Evolutionary conservation across 1,284 basidiomycete genomes (phyloP).

Genomic region (Boletus hoseneyae): DNA sequence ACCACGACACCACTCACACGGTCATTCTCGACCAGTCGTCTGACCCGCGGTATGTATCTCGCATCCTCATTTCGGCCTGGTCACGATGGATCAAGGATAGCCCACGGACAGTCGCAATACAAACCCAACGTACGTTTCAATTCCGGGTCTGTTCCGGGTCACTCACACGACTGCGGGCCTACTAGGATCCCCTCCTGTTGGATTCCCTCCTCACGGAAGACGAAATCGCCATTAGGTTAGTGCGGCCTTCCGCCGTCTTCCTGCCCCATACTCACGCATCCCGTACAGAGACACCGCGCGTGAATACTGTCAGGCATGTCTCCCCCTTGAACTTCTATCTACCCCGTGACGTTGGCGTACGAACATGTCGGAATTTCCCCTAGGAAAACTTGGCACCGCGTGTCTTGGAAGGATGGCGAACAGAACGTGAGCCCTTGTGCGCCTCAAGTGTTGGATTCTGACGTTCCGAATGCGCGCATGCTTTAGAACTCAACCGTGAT

Average conservation of each 20-base stretch:
- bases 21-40: slow-evolving; percentile 22
- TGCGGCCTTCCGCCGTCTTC: neutral
- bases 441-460: too few species aligned
- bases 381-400: slow-evolving; percentile 83
- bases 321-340: neutral
- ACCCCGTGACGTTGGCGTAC: neutral
- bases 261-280: slow-evolving; percentile 1
- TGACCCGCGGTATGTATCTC: slow-evolving; percentile 16
- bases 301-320: slow-evolving; percentile 75
- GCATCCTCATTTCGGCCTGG: neutral
- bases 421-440: slow-evolving; percentile 57
- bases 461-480: neutral
- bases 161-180: slow-evolving; percentile 2
- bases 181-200: slow-evolving; percentile 73
- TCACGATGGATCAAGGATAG: slow-evolving; percentile 12
- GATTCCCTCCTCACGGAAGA: slow-evolving; percentile 85
- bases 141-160: slow-evolving; percentile 9
- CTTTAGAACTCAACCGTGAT: slow-evolving; percentile 70
- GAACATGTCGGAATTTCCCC: slow-evolving; percentile 1
- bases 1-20: slow-evolving; percentile 9
- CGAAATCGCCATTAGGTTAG: slow-evolving; percentile 84
- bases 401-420: slow-evolving; percentile 84
- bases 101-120: slow-evolving; percentile 20
- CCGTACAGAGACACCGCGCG: slow-evolving; percentile 72
- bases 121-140: slow-evolving; percentile 27